These are phyloP conservation scores for Porodaedalea pini DNA, from an alignment of 1,284 basidiomycete species.

Conservation along the genomic window DNA sequence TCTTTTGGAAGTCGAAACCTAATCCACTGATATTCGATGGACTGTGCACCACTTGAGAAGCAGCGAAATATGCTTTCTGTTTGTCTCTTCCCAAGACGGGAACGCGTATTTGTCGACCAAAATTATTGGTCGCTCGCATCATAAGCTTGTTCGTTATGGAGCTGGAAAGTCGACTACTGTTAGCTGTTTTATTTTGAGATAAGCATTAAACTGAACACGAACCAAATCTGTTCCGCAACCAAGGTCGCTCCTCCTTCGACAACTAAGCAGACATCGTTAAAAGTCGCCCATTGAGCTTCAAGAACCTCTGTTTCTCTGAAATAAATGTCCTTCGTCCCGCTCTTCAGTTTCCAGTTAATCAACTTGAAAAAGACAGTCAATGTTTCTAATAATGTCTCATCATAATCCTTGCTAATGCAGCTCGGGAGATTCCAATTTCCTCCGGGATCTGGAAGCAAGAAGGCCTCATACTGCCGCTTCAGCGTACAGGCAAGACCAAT, in stretches of 20 bases:
- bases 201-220: slow-evolving; percentile 24
- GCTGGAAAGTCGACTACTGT: slow-evolving; percentile 36
- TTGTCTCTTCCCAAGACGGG: slow-evolving; percentile 44
- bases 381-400: slow-evolving; percentile 84
- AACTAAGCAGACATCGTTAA: slow-evolving; percentile 90
- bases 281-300: slow-evolving; percentile 94
- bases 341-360: slow-evolving; percentile 94
- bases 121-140: slow-evolving; percentile 88
- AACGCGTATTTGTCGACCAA: slow-evolving; percentile 88
- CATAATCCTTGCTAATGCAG: slow-evolving; percentile 88
- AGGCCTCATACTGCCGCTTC: slow-evolving; percentile 90
- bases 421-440: slow-evolving; percentile 87
- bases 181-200: not conserved
- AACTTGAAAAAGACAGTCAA: slow-evolving; percentile 91
- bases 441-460: slow-evolving; percentile 81
- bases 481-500: slow-evolving; percentile 92
- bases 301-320: slow-evolving; percentile 98
- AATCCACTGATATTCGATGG: slow-evolving; percentile 13
- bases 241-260: slow-evolving; percentile 87
- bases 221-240: slow-evolving; percentile 95
- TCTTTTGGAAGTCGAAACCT: slow-evolving; percentile 17
- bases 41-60: slow-evolving; percentile 6
- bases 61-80: slow-evolving; percentile 8
- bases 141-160: slow-evolving; percentile 88
- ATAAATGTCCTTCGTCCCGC: slow-evolving; percentile 86